Conservation (phyloP, 306 rosid species). For the Hippophae gyantsensis region DNA sequence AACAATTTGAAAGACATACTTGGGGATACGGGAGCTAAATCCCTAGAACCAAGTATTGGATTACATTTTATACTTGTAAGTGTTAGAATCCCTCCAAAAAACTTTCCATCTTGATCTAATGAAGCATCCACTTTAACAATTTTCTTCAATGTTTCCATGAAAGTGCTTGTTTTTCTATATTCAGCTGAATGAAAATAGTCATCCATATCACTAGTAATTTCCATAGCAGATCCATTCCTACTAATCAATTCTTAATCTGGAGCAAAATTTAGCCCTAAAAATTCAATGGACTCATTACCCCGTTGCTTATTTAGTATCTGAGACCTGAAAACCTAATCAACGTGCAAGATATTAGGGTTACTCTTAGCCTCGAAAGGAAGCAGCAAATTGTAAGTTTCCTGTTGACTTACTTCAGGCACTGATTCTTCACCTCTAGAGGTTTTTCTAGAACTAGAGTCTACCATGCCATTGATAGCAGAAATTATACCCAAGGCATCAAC, state of each 20-base stretch:
- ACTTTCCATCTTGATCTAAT: conserved; percentile 26
- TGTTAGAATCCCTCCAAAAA: conserved; percentile 30
- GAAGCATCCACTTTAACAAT: conserved; percentile 22
- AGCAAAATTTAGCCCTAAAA: conserved; percentile 27
- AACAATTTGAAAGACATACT: conserved; percentile 9
- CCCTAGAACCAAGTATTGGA: conserved; percentile 19
- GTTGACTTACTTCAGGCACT: conserved; percentile 34
- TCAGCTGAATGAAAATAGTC: conserved; percentile 18
- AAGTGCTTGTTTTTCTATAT: conserved; percentile 20
- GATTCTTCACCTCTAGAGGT: conserved; percentile 27
- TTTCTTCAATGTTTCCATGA: conserved; percentile 22
- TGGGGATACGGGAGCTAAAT: conserved; percentile 26
- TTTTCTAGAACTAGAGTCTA: conserved; percentile 35
- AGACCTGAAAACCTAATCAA: conserved; percentile 30
- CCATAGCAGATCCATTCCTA: conserved; percentile 21
- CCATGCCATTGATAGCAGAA: conserved; percentile 60
- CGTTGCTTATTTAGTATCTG: conserved; percentile 27
- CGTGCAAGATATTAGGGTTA: conserved; percentile 28
- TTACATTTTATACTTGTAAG: conserved; percentile 16
- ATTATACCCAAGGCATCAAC: not conserved
- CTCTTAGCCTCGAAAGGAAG: conserved; percentile 28
- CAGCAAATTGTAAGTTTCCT: conserved; percentile 18
- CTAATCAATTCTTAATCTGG: conserved; percentile 26
- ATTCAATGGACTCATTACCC: conserved; percentile 28
- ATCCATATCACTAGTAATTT: conserved; percentile 21